phyloP scores from a whole-genome alignment of 257 asterid species.

The Primulina huaijiensis region DNA sequence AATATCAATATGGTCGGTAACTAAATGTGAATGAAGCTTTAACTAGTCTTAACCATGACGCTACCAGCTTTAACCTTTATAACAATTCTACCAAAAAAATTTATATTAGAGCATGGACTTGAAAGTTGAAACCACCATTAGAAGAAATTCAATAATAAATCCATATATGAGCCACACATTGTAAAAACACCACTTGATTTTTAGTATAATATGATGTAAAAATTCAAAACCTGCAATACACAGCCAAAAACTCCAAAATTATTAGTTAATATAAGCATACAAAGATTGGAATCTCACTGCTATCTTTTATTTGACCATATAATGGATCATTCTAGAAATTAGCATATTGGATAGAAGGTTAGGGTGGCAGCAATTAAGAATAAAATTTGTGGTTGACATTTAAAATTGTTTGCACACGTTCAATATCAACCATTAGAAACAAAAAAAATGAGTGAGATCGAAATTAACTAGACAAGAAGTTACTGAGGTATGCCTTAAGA shows the following conservation, averaged over 20 bases:
- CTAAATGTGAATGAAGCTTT: not conserved
- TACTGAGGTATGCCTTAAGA: not conserved
- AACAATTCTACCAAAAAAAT: not conserved
- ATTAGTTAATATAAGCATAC: not conserved
- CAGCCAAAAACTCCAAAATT: not conserved
- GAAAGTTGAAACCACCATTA: not conserved
- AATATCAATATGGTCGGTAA: not conserved
- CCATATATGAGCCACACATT: constrained; percentile 7
- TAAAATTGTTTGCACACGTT: not conserved
- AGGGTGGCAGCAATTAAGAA: not conserved
- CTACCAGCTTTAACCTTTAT: not conserved
- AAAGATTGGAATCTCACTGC: constrained; percentile 7
- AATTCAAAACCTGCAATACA: not conserved
- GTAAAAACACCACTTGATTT: not conserved
- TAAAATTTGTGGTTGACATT: not conserved
- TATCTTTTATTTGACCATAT: not conserved
- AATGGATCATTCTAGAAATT: no score
- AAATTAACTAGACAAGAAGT: not conserved
- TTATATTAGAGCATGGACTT: not conserved
- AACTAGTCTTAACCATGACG: no score
- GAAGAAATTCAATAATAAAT: not conserved
- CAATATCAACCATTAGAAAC: not conserved
- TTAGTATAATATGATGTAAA: not conserved
- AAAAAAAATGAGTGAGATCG: not conserved
- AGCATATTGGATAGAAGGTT: not conserved